These are phyloP conservation scores for Blastobotrys indianensis DNA, from an alignment of 1,139 yeast genomes.

Conservation along the genomic window DNA sequence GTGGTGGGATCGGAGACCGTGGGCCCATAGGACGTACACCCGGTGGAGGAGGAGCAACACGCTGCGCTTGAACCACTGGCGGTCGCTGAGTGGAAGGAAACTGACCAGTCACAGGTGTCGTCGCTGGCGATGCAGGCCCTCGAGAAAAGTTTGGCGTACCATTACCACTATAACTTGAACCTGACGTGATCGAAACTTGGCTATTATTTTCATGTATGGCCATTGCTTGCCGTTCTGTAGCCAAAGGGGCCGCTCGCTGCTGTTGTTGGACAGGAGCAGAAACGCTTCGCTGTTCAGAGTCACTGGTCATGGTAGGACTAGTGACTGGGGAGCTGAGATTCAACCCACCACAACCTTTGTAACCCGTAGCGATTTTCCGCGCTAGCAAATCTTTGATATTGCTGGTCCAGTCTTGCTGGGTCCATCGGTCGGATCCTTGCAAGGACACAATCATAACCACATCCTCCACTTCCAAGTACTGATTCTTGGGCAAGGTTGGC, in stretches of 20 bases:
- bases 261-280: slow-evolving; percentile 7
- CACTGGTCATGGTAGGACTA: neutral
- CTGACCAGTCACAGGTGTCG: neutral
- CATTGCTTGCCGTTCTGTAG: neutral
- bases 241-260: slow-evolving; percentile 8
- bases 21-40: slow-evolving; percentile 3
- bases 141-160: slow-evolving; percentile 9
- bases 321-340: neutral
- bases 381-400: slow-evolving; percentile 60
- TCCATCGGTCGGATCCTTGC: slow-evolving; percentile 50
- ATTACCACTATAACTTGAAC: neutral
- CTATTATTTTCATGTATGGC: neutral
- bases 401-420: slow-evolving; percentile 59
- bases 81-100: slow-evolving; percentile 6
- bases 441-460: slow-evolving; percentile 40
- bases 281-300: neutral
- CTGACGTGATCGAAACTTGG: neutral
- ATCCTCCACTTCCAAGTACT: slow-evolving; percentile 65
- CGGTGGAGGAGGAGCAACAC: slow-evolving; percentile 12
- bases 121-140: slow-evolving; percentile 3
- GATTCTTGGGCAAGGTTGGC: slow-evolving; percentile 84
- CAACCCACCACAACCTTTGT: slow-evolving; percentile 66
- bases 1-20: slow-evolving; percentile 8
- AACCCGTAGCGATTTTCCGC: slow-evolving; percentile 63
- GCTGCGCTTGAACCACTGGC: slow-evolving; percentile 5